These are phyloP conservation scores for Hyphopichia wangnamkhiaoensis DNA, from an alignment of 1,139 yeast genomes.

Conservation along the genomic window DNA sequence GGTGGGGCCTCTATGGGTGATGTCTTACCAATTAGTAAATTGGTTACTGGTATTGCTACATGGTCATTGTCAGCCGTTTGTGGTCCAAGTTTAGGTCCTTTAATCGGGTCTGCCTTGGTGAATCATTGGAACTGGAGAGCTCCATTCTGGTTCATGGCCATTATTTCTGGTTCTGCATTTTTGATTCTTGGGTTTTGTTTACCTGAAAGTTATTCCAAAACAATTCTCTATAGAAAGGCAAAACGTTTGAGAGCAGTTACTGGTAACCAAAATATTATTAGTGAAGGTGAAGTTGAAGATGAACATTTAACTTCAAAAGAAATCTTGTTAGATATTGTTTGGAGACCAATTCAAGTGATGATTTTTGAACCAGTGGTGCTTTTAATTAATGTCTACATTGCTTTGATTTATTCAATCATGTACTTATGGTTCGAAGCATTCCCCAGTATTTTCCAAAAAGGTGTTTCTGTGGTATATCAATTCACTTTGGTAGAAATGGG, in stretches of 20 bases:
- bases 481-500: slow-evolving; percentile 31
- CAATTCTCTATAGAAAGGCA: slow-evolving; percentile 50
- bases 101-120: slow-evolving; percentile 29
- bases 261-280: slow-evolving; percentile 39
- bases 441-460: slow-evolving; percentile 26
- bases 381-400: slow-evolving; percentile 30
- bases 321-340: slow-evolving; percentile 22
- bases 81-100: slow-evolving; percentile 38
- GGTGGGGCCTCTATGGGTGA: slow-evolving; percentile 41
- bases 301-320: slow-evolving; percentile 25
- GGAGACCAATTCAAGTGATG: slow-evolving; percentile 34
- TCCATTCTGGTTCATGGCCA: slow-evolving; percentile 45
- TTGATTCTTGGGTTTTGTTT: slow-evolving; percentile 34
- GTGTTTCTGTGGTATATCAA: slow-evolving; percentile 16
- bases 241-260: slow-evolving; percentile 45
- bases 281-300: slow-evolving; percentile 45
- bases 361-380: slow-evolving; percentile 35
- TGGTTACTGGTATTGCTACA: slow-evolving; percentile 27
- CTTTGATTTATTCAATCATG: slow-evolving; percentile 29
- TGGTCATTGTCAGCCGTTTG: slow-evolving; percentile 35
- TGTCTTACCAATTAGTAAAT: slow-evolving; percentile 22
- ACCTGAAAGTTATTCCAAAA: slow-evolving; percentile 53
- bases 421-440: slow-evolving; percentile 38
- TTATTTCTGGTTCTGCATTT: slow-evolving; percentile 35
- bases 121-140: slow-evolving; percentile 41